Base-by-base conservation (phyloP, 108 stramenopile species). In the Bacterosira constricta region DNA sequence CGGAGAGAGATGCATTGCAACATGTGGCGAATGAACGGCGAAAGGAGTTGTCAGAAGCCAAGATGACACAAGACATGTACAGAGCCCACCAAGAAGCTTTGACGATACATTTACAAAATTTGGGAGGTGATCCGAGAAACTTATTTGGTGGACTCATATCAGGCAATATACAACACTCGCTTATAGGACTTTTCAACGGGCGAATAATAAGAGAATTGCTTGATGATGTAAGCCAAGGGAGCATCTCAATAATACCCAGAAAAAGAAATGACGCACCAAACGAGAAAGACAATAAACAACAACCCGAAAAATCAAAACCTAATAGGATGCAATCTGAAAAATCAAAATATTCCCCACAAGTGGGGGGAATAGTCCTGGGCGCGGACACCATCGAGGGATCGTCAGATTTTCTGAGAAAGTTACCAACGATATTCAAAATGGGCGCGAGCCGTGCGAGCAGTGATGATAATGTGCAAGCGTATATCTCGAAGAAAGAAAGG, bases 51-150 rank as follows among this genome's bases (percentile, higher is more conserved):
- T 6, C 49, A 25, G 66, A 68, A 18, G 60, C 59, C 30, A 47
- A 44, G 29, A 76, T 66, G 59, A 46, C 65, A 44, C 27, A 35
- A 45, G 75, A 76, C 39, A 63, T 68, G 47, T 58, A 68, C 20
- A 36, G 55, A 30, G 36, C 51, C 15, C 47, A 56, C 17, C 49
- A 68, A 18, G 39, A 68, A 23, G 56, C 59, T 35, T 47, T 76
- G 25, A 17, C 12, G 31, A 21, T 50, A 45, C 74, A 75, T 13
- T 50, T 61, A 0, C 46, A 71, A 35, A 17, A 50, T 20, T 1
- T 46, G 27, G 57, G 69, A 25, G 46, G 17, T 15, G 31, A 25
- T 20, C 13, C 20, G 7, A 29, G 15, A 8, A 46, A 8, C 39
- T 32, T 12, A 55, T 47, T 20, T 9, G 44, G 9, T 1, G 12